Percentiles rank a stretch among this genome's conserved stretches.
These are phyloP conservation scores for Cokeromyces recurvatus DNA, from an alignment of 371 early-diverging fungal genomes.

Conservation along the genomic window DNA sequence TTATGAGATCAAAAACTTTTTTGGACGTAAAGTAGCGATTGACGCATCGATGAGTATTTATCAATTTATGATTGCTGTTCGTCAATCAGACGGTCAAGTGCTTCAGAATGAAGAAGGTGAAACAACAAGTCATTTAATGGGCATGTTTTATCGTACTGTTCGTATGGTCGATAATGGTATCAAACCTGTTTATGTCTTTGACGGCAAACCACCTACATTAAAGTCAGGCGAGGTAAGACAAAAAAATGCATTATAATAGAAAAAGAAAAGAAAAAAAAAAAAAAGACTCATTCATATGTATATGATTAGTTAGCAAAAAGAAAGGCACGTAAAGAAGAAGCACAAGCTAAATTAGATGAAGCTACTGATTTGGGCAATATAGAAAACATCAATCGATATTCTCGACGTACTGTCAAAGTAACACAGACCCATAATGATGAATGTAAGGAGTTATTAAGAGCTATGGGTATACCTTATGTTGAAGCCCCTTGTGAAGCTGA, in stretches of 20 bases:
- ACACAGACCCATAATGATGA: constrained; percentile 95
- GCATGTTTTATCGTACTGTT: constrained; percentile 98
- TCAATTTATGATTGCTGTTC: constrained; percentile 99
- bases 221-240: constrained; percentile 87
- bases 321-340: constrained; percentile 83
- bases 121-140: constrained; percentile 98
- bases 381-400: constrained; percentile 88
- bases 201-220: constrained; percentile 96
- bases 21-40: constrained; percentile 97
- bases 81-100: constrained; percentile 86
- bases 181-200: constrained; percentile 99
- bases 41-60: constrained; percentile 99
- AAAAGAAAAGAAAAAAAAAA: no score
- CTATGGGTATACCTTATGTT: constrained; percentile 98
- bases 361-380: constrained; percentile 84
- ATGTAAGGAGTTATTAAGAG: constrained; percentile 83
- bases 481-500: constrained; percentile 99
- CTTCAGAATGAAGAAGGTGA: constrained; percentile 89
- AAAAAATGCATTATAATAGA: not conserved
- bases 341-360: constrained; percentile 71
- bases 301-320: constrained; percentile 73
- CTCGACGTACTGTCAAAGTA: constrained; percentile 92
- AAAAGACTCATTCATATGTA: no score
- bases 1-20: constrained; percentile 85
- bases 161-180: constrained; percentile 98